These are phyloP conservation scores for Debaryomyces udenii DNA, from an alignment of 1,139 yeast species.

Conservation along the genomic window DNA sequence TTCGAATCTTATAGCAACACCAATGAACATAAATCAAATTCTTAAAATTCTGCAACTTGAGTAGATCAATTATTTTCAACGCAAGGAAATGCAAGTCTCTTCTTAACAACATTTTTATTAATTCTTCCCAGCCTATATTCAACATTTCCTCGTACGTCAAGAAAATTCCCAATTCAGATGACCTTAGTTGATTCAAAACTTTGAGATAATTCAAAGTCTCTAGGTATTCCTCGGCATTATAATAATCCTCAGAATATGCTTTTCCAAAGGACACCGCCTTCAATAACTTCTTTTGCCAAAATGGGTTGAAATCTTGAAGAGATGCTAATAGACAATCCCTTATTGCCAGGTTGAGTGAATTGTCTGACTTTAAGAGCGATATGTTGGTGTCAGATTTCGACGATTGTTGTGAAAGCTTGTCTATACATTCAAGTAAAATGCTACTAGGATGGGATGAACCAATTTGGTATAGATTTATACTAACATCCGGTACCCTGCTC, in stretches of 20 bases:
- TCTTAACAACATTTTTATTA: constrained; percentile 60
- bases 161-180: constrained; percentile 66
- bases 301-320: constrained; percentile 70
- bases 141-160: constrained; percentile 61
- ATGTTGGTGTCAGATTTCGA: constrained; percentile 84
- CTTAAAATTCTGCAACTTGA: constrained; percentile 49
- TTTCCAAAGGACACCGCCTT: constrained; percentile 90
- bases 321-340: constrained; percentile 76
- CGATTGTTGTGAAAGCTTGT: constrained; percentile 66
- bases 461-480: constrained; percentile 68
- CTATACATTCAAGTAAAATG: constrained; percentile 79
- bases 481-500: constrained; percentile 60
- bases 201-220: constrained; percentile 61
- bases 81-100: constrained; percentile 68
- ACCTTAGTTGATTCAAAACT: constrained; percentile 69
- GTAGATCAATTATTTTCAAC: constrained; percentile 57
- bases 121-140: constrained; percentile 51
- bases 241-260: constrained; percentile 52
- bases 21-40: constrained; percentile 71
- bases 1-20: constrained; percentile 75
- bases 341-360: constrained; percentile 62
- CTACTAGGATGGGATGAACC: constrained; percentile 88
- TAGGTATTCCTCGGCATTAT: constrained; percentile 64
- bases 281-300: constrained; percentile 78
- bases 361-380: constrained; percentile 57